A percentile compares a stretch with the other conserved stretches of the same genome.
Conservation (phyloP, 768 basidiomycete species). For the Galerina marginata region DNA sequence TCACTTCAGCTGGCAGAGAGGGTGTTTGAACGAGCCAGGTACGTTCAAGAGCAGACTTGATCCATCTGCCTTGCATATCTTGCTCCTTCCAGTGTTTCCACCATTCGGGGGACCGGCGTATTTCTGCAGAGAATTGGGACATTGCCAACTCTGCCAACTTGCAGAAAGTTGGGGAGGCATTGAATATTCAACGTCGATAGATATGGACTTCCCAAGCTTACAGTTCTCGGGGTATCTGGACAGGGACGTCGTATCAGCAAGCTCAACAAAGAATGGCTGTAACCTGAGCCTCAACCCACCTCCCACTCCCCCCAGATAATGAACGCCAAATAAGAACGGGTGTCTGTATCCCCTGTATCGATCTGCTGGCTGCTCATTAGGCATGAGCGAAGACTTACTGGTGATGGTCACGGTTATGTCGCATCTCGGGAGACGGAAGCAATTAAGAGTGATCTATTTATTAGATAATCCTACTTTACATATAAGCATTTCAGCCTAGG, state of each 20-base stretch:
- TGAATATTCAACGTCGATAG: background rate
- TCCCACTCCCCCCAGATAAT: slow-evolving; percentile 51
- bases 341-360: slow-evolving; percentile 49
- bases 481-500: too few species aligned
- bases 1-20: slow-evolving; percentile 34
- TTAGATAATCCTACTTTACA: too few species aligned
- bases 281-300: slow-evolving; percentile 29
- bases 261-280: background rate
- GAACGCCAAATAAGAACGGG: slow-evolving; percentile 52
- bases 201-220: slow-evolving; percentile 25
- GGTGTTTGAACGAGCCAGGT: slow-evolving; percentile 42
- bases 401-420: too few species aligned
- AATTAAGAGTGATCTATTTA: too few species aligned
- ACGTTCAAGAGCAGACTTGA: slow-evolving; percentile 28
- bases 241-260: background rate
- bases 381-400: slow-evolving; percentile 8
- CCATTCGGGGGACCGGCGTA: slow-evolving; percentile 48
- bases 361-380: slow-evolving; percentile 21
- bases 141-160: slow-evolving; percentile 57
- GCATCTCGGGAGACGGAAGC: too few species aligned
- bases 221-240: slow-evolving; percentile 55
- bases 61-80: slow-evolving; percentile 37
- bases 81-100: slow-evolving; percentile 37
- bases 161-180: background rate
- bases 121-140: slow-evolving; percentile 49